Base-by-base conservation (phyloP, 2,329 filamentous ascomycete genomes). In the Monilinia fructigena region DNA sequence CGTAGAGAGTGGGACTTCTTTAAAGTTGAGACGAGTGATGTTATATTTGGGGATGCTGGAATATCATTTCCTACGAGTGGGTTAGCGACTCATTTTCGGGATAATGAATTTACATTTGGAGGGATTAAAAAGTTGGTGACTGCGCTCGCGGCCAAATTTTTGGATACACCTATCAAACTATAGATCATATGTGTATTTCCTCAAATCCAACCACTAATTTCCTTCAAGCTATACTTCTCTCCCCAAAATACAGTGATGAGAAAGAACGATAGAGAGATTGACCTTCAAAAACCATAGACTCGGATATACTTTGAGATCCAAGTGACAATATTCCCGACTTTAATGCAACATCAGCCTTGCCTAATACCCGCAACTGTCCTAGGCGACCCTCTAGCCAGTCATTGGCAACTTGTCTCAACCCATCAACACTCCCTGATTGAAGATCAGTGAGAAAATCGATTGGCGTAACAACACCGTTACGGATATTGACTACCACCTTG, bases 321-420 rank as follows among this genome's bases (percentile, higher is more conserved):
- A 98, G 82, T 55, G 86, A 85, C 68, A 98, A 80, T 60, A 96
- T 78, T 31, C 95, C 94, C 56, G 93, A 91, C 76, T 88, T 92
- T 66, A 98, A 79, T 42, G 83, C 83, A 48, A 98, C 81, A 50
- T 88, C 81, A 35, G 92, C 89, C 74, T 89, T 89, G 54, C 90
- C 94, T 65, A 88, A 83, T 18, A 98, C 80, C 68, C 85, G 86
- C 66, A 99, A 79, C 66, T 84, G 82, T 14, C 87, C 84, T 67
- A 98, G 80, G 64, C 86, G 88, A 50, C 93, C 93, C 64, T 91
- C 87, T 68, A 99, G 80, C 88, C 92, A 98, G 77, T 97, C 90
- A 76, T 95, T 92, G 56, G 91, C 92, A 69, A 98, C 85, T 67
- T 84, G 85, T 68, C 91, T 88, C 72, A 97, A 87, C 7, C 88